A percentile compares a stretch with the other conserved stretches of the same genome.
These are phyloP conservation scores for Trametes polyzona DNA, from an alignment of 1,284 basidiomycete species.

Conservation along the genomic window DNA sequence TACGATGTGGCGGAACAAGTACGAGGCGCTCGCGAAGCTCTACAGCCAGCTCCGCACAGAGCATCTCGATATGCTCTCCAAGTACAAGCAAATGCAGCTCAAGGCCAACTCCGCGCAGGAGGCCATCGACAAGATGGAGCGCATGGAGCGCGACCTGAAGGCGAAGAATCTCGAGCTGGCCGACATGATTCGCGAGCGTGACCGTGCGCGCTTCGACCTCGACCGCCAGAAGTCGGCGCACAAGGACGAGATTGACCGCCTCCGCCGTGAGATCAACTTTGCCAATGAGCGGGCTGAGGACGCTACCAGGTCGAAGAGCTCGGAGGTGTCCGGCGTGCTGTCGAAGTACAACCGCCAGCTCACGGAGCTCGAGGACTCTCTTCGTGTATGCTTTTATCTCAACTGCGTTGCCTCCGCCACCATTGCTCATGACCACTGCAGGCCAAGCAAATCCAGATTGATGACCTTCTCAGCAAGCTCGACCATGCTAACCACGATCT, in stretches of 20 bases:
- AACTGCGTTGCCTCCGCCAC: slow-evolving; percentile 1
- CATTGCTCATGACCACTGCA: slow-evolving; percentile 37
- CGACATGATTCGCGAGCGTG: slow-evolving; percentile 98
- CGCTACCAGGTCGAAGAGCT: slow-evolving; percentile 88
- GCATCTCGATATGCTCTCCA: slow-evolving; percentile 96
- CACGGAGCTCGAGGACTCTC: slow-evolving; percentile 91
- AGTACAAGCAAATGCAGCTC: slow-evolving; percentile 97
- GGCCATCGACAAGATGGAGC: slow-evolving; percentile 98
- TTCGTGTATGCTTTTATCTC: slow-evolving; percentile 64
- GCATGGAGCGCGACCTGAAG: slow-evolving; percentile 98
- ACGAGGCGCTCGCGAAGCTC: slow-evolving; percentile 97
- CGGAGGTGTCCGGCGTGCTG: slow-evolving; percentile 89
- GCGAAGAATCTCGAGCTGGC: slow-evolving; percentile 98
- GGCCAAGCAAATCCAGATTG: slow-evolving; percentile 94
- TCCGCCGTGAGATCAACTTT: slow-evolving; percentile 93
- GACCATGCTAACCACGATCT: slow-evolving; percentile 78
- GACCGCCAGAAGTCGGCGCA: slow-evolving; percentile 94
- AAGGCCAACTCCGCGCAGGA: slow-evolving; percentile 99
- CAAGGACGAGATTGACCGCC: slow-evolving; percentile 93
- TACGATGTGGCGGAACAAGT: slow-evolving; percentile 97
- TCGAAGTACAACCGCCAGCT: slow-evolving; percentile 96
- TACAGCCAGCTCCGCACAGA: slow-evolving; percentile 98
- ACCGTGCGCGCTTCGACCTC: slow-evolving; percentile 95
- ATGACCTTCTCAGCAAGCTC: slow-evolving; percentile 84
- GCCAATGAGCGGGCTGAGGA: slow-evolving; percentile 99